A percentile compares a stretch with the other conserved stretches of the same genome.
These are phyloP conservation scores for Eremochloa ophiuroides DNA, from an alignment of 176 grass and related monocot genomes.

Conservation along the genomic window DNA sequence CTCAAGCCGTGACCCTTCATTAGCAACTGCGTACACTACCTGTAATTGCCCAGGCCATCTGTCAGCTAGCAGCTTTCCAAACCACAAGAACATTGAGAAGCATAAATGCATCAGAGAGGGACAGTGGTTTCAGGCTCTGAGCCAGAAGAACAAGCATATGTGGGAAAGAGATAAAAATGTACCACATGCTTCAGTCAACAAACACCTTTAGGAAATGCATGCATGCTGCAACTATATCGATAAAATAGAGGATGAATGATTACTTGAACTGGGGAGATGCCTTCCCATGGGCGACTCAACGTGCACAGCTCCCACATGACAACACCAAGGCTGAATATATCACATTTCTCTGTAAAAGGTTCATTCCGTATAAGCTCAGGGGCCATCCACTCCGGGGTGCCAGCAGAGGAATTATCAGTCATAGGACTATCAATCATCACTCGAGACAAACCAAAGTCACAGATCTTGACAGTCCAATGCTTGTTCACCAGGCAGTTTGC, in stretches of 20 bases:
- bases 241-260: slow-evolving; percentile 19
- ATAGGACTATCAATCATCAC: slow-evolving; percentile 64
- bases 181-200: not conserved
- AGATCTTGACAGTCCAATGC: slow-evolving; percentile 95
- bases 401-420: slow-evolving; percentile 88
- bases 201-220: not conserved
- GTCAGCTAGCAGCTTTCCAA: slow-evolving; percentile 6
- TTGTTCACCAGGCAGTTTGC: slow-evolving; percentile 99
- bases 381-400: slow-evolving; percentile 99
- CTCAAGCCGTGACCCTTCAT: slow-evolving; percentile 75
- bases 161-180: not conserved
- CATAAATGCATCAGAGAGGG: not conserved
- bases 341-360: slow-evolving; percentile 96
- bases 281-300: slow-evolving; percentile 91
- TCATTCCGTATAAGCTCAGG: slow-evolving; percentile 95
- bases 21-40: slow-evolving; percentile 87
- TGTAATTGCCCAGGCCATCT: slow-evolving; percentile 25
- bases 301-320: slow-evolving; percentile 99
- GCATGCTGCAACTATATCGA: not conserved
- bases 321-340: slow-evolving; percentile 98
- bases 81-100: not conserved
- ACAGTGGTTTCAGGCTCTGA: not conserved
- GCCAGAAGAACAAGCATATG: not conserved
- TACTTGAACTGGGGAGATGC: slow-evolving; percentile 88
- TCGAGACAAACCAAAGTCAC: slow-evolving; percentile 94